Percentiles rank a stretch among this genome's conserved stretches.
Evolutionary conservation across 495 filamentous ascomycete genomes (phyloP).

Genomic region (Sphaerosporella brunnea): DNA sequence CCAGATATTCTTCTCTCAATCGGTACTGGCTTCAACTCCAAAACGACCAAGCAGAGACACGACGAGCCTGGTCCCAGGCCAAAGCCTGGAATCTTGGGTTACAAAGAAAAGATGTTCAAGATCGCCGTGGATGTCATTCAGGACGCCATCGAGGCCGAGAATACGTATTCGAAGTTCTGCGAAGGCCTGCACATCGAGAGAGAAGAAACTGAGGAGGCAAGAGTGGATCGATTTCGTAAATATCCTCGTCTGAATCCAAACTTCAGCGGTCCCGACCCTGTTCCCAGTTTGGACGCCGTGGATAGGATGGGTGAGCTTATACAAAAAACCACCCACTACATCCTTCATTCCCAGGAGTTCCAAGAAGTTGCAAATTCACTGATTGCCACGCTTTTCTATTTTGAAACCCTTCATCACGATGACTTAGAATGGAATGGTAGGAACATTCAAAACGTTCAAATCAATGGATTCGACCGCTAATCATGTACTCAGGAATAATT

Average conservation of each 20-base stretch:
- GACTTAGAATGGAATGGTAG: not conserved
- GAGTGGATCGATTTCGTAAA: too few species aligned
- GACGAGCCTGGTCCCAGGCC: not conserved
- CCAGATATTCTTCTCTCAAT: conserved; percentile 31
- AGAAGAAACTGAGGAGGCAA: conserved; percentile 9
- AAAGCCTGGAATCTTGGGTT: not conserved
- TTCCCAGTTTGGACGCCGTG: conserved; percentile 25
- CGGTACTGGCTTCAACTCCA: conserved; percentile 22
- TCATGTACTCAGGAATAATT: not conserved
- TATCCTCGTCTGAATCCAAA: conserved; percentile 20
- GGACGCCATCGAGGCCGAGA: conserved; percentile 14
- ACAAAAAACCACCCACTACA: conserved; percentile 7
- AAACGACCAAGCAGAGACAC: not conserved
- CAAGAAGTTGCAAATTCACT: conserved; percentile 18
- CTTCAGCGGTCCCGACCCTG: conserved; percentile 5
- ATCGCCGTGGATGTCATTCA: conserved; percentile 12
- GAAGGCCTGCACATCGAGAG: conserved; percentile 9
- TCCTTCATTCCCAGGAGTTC: conserved; percentile 7
- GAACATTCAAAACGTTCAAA: not conserved
- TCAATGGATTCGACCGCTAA: not conserved
- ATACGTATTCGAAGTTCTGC: conserved; percentile 13
- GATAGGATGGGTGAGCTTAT: conserved; percentile 9
- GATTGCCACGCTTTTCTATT: conserved; percentile 24
- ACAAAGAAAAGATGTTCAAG: conserved; percentile 13
- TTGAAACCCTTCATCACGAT: not conserved